Conservation (phyloP, 805 yeast genomes). For the Suhomyces pyralidae region DNA sequence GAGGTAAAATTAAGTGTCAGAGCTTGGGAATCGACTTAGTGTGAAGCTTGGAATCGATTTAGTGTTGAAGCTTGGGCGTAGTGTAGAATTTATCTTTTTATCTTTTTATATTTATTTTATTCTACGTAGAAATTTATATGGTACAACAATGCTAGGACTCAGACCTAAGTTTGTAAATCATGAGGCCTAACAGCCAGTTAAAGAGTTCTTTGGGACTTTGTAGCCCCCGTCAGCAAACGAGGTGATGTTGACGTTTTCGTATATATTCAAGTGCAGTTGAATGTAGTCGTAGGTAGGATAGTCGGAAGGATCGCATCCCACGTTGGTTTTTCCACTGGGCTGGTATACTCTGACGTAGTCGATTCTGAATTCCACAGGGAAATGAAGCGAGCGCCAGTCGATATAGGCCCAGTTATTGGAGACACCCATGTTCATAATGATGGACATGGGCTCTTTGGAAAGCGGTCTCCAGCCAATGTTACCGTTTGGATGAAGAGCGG, state of each 20-base stretch:
- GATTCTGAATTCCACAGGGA: constrained; percentile 74
- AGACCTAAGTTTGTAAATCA: not conserved
- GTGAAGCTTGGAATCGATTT: too few species aligned
- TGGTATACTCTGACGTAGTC: constrained; percentile 92
- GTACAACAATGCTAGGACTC: not conserved
- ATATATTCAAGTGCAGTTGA: constrained; percentile 63
- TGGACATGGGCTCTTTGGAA: constrained; percentile 90
- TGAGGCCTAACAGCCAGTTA: constrained; percentile 14
- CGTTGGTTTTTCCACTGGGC: constrained; percentile 55
- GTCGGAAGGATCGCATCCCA: constrained; percentile 84
- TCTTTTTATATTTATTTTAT: too few species aligned
- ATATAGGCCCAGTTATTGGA: constrained; percentile 93
- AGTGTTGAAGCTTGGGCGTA: too few species aligned
- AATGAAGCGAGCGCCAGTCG: constrained; percentile 76
- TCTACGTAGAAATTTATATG: too few species aligned
- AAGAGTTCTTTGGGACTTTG: constrained; percentile 36
- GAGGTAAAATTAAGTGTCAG: too few species aligned
- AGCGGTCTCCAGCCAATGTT: constrained; percentile 81
- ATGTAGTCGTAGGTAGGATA: constrained; percentile 88
- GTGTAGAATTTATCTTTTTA: too few species aligned
- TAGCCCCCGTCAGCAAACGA: constrained; percentile 75
- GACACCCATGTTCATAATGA: constrained; percentile 82
- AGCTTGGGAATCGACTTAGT: too few species aligned
- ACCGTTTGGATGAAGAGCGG: constrained; percentile 85
- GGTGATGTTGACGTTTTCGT: constrained; percentile 66